A percentile compares a stretch with the other conserved stretches of the same genome.
Evolutionary conservation across 2,329 filamentous ascomycete genomes (phyloP).

Genomic region (Coniochaeta sp.): DNA sequence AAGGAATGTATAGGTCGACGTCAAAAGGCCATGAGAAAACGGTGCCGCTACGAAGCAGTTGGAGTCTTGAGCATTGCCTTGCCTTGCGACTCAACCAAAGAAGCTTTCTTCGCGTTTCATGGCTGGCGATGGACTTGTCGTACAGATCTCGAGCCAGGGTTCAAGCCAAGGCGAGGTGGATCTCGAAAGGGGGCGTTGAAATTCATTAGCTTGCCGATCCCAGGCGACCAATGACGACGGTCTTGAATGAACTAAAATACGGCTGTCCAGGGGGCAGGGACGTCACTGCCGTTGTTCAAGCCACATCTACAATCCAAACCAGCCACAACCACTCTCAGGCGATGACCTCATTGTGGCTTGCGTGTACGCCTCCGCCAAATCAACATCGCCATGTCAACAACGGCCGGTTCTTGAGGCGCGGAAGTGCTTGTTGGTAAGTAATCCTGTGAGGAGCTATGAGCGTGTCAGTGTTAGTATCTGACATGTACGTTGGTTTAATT

Average conservation of each 20-base stretch:
- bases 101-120: not conserved
- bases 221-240: not conserved
- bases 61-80: not conserved
- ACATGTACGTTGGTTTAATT: no score
- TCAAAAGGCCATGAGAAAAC: not conserved
- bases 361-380: no score
- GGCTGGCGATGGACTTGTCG: not conserved
- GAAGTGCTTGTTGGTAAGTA: no score
- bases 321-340: no score
- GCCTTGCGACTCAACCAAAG: not conserved
- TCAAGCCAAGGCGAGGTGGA: not conserved
- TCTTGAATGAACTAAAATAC: not conserved
- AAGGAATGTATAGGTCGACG: slow-evolving; percentile 2
- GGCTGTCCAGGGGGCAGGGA: no score
- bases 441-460: no score
- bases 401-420: no score
- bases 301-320: no score
- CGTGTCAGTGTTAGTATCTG: no score
- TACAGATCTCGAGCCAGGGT: not conserved
- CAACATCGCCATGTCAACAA: no score
- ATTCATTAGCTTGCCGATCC: not conserved
- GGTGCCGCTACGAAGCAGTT: not conserved
- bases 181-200: not conserved
- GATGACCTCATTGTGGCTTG: no score
- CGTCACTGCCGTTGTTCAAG: no score